Base-by-base conservation (phyloP, 495 filamentous ascomycete genomes). In the Viridothelium virens region DNA sequence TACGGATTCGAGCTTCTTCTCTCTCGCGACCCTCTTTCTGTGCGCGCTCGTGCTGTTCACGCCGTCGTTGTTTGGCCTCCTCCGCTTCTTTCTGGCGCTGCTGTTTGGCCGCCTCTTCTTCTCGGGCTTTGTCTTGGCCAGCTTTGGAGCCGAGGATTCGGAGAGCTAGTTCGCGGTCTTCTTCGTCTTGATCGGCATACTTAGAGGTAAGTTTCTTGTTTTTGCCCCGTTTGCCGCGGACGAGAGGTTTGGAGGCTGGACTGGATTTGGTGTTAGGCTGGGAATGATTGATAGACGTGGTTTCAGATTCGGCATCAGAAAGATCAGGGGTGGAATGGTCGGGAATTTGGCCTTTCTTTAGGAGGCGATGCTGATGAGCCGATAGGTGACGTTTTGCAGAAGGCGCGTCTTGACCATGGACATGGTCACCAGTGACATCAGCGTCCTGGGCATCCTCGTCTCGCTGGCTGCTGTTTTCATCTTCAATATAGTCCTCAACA, bases 181-280 rank as follows among this genome's bases (percentile, higher is more conserved):
- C 92, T 18, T 95, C 92, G 71, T 96, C 92, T 81, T 98, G 94
- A 71, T 95, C 82, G 39, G 91, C 91, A 75, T 98, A 98, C 77
- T 97, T 97, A 59, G 83, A 77, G 36, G 91, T 91, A 0, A 89
- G 84, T 72, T 95, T 96, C 79, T 94, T 96, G 56, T 85, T 84
- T 73, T 96, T 98, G 56, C 80, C 83, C 65, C 84, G 86, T 76
- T 96, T 93, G 46, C 92, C 94, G 36, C 93, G 90, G 47, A 89
- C 70, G 9, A 85, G 39, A 76, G 76, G 41, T 75, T 73, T 65
- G 68, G 69, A 70, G 62, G 66, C 74, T 64, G 65, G 67, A 50
- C 66, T 70, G 37, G 48, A 36, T 36, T 59, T 33, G 31, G 18
- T 33, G 25, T 4, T 59, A 5, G 63, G 11, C 63, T 36, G 25